Evolutionary conservation across 2,329 filamentous ascomycete species (phyloP).

Genomic region (Periglandula ipomoeae): DNA sequence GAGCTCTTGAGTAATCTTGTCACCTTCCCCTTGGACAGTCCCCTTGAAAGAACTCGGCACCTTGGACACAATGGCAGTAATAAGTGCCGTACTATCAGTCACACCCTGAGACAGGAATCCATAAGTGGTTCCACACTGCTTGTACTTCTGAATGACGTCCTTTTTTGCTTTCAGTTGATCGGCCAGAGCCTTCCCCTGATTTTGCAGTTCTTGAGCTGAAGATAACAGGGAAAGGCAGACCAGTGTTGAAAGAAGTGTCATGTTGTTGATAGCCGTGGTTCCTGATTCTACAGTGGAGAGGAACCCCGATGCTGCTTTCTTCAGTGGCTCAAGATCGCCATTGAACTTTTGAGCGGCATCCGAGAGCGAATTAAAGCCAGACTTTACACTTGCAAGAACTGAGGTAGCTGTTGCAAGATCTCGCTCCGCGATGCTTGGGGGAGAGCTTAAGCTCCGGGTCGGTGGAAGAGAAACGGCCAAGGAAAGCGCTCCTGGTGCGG

Average conservation of each 20-base stretch:
- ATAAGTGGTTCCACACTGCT: slow-evolving; percentile 5
- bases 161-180: slow-evolving; percentile 5
- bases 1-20: not conserved
- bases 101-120: slow-evolving; percentile 2
- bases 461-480: not conserved
- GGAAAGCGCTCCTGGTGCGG: not conserved
- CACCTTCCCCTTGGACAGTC: not conserved
- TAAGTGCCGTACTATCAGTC: not conserved
- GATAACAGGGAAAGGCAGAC: slow-evolving; percentile 8
- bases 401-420: slow-evolving; percentile 9
- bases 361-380: slow-evolving; percentile 5
- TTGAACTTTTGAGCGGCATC: slow-evolving; percentile 6
- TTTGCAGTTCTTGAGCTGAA: slow-evolving; percentile 7
- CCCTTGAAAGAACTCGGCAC: not conserved
- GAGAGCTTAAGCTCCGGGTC: not conserved
- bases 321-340: slow-evolving; percentile 6
- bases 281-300: slow-evolving; percentile 8
- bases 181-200: slow-evolving; percentile 5
- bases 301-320: slow-evolving; percentile 2
- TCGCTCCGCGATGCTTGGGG: not conserved
- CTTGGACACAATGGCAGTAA: not conserved
- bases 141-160: slow-evolving; percentile 3
- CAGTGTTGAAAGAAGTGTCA: slow-evolving; percentile 8
- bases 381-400: slow-evolving; percentile 9
- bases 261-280: slow-evolving; percentile 4